Evolutionary conservation across 768 basidiomycete genomes (phyloP), one percentile per base, ranked within the genome.

Genomic region (Tubosaeta sp.): DNA sequence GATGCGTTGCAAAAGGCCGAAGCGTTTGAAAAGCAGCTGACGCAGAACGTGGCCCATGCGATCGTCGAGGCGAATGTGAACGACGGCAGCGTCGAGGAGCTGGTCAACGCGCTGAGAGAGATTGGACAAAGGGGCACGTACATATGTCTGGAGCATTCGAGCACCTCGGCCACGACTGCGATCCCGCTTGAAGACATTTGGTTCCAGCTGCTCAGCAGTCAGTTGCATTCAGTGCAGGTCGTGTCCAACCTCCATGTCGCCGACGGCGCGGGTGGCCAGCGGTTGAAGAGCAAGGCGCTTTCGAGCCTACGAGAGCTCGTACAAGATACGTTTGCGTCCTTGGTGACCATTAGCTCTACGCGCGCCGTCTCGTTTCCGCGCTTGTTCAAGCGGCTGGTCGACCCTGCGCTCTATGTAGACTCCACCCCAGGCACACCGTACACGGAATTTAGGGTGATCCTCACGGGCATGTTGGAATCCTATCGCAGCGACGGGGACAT

Each of bases 391-490:
- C 84, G 93, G 6, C 79, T 98, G 5, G 91, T 97, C 37, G 85
- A 92, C 58, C 81, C 86, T 2, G 76, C 83, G 5, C 74, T 83
- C 2, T 67, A 74, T 27, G 67, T 75, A 13, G 65, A 72, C 19
- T 72, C 81, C 4, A 72, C 82, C 1, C 74, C 77, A 22, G 78
- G 82, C 32, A 81, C 84, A 12, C 82, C 84, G 26, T 98, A 97
- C 69, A 84, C 86, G 19, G 95, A 98, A 69, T 95, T 98, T 70
- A 80, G 92, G 42, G 80, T 83, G 11, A 94, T 99, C 54, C 75
- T 99, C 29, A 86, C 85, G 1, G 88, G 91, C n/a, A 99, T 98
- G 91, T 71, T 98, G 60, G 93, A 95, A 63, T 88, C 92, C 2
- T 98, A 97, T 71, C 83, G 87, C 35, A 83, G 88, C 4, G 95